A percentile compares a stretch with the other conserved stretches of the same genome.
Evolutionary conservation across 208 protist genomes (phyloP).

Genomic region (Trypanosoma congolense): DNA sequence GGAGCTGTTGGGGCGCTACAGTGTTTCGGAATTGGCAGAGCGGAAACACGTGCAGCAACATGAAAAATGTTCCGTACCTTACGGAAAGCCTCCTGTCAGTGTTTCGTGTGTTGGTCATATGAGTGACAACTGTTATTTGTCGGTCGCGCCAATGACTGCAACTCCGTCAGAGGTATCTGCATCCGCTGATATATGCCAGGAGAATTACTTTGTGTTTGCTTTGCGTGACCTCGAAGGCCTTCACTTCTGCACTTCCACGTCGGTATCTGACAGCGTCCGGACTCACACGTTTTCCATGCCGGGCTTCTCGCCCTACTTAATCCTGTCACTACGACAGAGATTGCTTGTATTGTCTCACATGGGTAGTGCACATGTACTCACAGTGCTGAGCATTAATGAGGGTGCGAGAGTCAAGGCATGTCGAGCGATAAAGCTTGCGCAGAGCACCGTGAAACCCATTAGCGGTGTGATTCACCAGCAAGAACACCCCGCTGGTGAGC

Average conservation of each 20-base stretch:
- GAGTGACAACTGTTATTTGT: conserved; percentile 10
- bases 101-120: conserved; percentile 15
- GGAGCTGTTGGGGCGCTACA: conserved; percentile 25
- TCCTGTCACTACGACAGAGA: background rate
- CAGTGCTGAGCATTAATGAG: background rate
- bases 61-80: background rate
- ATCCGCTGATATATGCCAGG: background rate
- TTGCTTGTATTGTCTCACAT: background rate
- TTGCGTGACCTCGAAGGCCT: background rate
- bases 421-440: background rate
- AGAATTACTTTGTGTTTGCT: conserved; percentile 16
- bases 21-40: conserved; percentile 24
- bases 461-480: background rate
- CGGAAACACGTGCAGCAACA: conserved; percentile 13
- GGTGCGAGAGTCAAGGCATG: background rate
- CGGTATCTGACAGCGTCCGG: background rate
- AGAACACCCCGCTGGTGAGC: conserved; percentile 3
- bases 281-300: conserved; percentile 1
- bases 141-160: conserved; percentile 9
- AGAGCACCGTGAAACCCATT: conserved; percentile 1
- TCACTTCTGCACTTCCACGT: conserved; percentile 2
- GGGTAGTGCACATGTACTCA: background rate
- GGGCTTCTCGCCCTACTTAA: conserved; percentile 18
- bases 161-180: background rate
- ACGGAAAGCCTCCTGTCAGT: conserved; percentile 16